Base-by-base conservation (phyloP, 176 grass and related monocot genomes). In the Triticum monococcum region DNA sequence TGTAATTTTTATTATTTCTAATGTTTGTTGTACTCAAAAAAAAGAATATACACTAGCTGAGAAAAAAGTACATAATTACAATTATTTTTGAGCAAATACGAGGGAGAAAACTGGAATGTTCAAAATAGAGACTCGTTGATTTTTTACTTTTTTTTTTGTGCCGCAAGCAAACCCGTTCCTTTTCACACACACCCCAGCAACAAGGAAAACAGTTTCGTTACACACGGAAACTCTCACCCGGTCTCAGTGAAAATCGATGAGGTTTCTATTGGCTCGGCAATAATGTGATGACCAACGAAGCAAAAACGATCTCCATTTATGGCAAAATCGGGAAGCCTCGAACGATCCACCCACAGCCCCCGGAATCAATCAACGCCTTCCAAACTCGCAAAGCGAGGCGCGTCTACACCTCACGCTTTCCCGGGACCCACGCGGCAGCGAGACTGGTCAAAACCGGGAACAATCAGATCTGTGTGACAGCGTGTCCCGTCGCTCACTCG, bases 371-470 rank as follows among this genome's bases (percentile, higher is more conserved):
- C 20, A 60, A 78, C 18, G 14, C 41, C 16, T 76, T 26, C 73
- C 25, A 31, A 54, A 75, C 16, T n/a, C 11, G 52, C 31, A 59
- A 46, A 74, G 54, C 18, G 31, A 36, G 36, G 12, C 79, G n/a
- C 75, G 78, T 65, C 25, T 65, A 52, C 72, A 20, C 20, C 9
- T 57, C 64, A 80, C 52, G 32, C 66, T 52, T 2, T 31, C 64
- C 10, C 13, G 1, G 64, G 79, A 1, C 87, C 87, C 87, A 88
- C 87, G n/a, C 71, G 74, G 74, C 81, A 84, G 80, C 52, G 73
- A 83, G 12, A 0, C 22, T 9, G 41, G 5, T 23, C 18, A 56
- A 18, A 57, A 73, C 50, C 37, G 12, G 52, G 36, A 23, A 13
- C 11, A 82, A 57, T 45, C 24, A 59, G 26, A 68, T 24, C 50